Percentiles rank a stretch among this genome's conserved stretches.
Evolutionary conservation across 225 moss, liverwort and hornwort genomes (phyloP).

Genomic region (Anthoceros angustus): DNA sequence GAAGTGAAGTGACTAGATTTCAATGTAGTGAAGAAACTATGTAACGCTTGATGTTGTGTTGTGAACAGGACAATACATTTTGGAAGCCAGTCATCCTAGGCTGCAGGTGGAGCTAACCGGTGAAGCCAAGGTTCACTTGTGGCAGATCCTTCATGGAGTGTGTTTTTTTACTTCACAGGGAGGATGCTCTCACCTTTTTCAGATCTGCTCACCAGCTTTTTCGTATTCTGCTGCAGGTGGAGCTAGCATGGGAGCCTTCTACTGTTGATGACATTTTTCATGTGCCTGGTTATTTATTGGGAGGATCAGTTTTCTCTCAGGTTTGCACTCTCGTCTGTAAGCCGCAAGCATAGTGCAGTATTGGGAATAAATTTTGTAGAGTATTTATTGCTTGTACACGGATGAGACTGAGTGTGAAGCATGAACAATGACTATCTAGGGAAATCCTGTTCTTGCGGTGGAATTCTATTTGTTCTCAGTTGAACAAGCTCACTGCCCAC

Average conservation of each 20-base stretch:
- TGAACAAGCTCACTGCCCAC: constrained; percentile 44
- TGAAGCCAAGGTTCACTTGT: constrained; percentile 28
- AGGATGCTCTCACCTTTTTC: neutral
- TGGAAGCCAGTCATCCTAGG: constrained; percentile 44
- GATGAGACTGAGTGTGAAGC: neutral
- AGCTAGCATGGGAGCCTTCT: constrained; percentile 42
- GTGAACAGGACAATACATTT: constrained; percentile 34
- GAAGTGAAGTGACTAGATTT: too few relatives aligned
- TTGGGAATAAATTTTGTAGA: neutral
- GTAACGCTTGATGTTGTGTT: neutral
- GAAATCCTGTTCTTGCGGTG: constrained; percentile 81
- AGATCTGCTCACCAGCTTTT: too few relatives aligned
- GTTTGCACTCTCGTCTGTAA: constrained; percentile 12
- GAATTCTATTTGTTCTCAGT: constrained; percentile 73
- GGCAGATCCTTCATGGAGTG: neutral
- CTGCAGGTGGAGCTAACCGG: constrained; percentile 44
- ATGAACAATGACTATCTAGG: constrained; percentile 19
- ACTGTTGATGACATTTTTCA: constrained; percentile 36
- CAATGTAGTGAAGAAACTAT: neutral
- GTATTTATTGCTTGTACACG: neutral
- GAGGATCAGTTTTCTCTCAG: constrained; percentile 63
- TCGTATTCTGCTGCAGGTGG: constrained; percentile 21
- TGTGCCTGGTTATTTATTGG: constrained; percentile 38
- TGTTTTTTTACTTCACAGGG: neutral
- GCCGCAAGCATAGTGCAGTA: neutral